Conservation (phyloP, 257 asterid genomes). For the Solanum neorickii region DNA sequence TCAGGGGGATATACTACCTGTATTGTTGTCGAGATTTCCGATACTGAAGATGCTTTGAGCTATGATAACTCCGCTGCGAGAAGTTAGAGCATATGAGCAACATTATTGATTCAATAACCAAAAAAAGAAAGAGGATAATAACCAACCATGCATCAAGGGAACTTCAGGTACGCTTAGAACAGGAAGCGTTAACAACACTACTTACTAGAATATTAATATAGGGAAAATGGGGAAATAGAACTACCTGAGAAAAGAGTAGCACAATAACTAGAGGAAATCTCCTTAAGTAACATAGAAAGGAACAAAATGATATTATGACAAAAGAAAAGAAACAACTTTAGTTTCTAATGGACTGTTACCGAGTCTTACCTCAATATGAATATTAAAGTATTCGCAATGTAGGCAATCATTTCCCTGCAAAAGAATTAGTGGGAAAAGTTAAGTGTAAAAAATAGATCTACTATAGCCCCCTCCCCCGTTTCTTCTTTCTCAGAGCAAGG, state of each 20-base stretch:
- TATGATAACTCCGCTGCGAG: background rate
- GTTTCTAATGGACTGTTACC: background rate
- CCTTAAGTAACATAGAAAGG: background rate
- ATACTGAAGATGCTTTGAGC: background rate
- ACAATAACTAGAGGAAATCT: background rate
- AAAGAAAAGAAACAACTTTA: background rate
- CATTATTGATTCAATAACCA: background rate
- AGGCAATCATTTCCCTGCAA: conserved; percentile 5
- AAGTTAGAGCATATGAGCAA: background rate
- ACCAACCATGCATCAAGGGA: background rate
- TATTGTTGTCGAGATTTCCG: background rate
- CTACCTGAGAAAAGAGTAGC: background rate
- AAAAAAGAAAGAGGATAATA: background rate
- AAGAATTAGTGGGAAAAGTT: background rate
- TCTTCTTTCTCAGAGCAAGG: background rate
- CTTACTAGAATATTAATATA: background rate
- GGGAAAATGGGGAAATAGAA: background rate
- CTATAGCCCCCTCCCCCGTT: background rate
- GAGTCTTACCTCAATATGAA: conserved; percentile 1
- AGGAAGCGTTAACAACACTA: background rate
- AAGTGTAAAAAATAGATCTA: background rate
- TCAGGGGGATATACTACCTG: background rate
- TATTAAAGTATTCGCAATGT: conserved; percentile 6
- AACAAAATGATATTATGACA: background rate
- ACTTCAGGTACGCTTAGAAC: background rate